These are phyloP conservation scores for Linanthus parryae DNA, from an alignment of 148 eudicot species.

Conservation along the genomic window DNA sequence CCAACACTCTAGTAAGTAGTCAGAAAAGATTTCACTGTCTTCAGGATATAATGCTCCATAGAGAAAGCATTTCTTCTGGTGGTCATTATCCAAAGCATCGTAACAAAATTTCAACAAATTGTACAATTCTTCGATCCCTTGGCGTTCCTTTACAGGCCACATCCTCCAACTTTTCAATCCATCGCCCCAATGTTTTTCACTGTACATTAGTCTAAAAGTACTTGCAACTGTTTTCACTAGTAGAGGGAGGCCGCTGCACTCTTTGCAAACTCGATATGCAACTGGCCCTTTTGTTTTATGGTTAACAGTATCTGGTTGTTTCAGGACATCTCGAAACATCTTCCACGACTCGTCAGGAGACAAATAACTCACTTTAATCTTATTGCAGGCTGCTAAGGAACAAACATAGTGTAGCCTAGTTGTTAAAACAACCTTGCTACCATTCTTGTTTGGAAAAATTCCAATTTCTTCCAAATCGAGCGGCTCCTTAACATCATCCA, in stretches of 20 bases:
- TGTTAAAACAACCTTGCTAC: slow-evolving; percentile 14
- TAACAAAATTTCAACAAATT: slow-evolving; percentile 13
- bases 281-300: not conserved
- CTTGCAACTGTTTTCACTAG: slow-evolving; percentile 7
- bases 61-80: slow-evolving; percentile 10
- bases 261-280: not conserved
- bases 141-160: slow-evolving; percentile 8
- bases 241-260: slow-evolving; percentile 7
- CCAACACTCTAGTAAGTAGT: slow-evolving; percentile 11
- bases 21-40: slow-evolving; percentile 4
- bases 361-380: slow-evolving; percentile 1
- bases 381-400: not conserved
- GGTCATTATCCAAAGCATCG: not conserved
- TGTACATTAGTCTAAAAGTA: slow-evolving; percentile 4
- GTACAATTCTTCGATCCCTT: slow-evolving; percentile 1
- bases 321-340: slow-evolving; percentile 7
- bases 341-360: slow-evolving; percentile 10
- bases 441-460: not conserved
- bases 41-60: slow-evolving; percentile 15
- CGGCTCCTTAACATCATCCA: slow-evolving; percentile 16
- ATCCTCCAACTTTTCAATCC: slow-evolving; percentile 7
- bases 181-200: not conserved
- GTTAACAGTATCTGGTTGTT: not conserved
- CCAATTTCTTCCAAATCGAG: slow-evolving; percentile 5
- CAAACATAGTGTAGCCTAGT: slow-evolving; percentile 6